These are phyloP conservation scores for Geotrichum reessii DNA, from an alignment of 1,139 yeast genomes.

Conservation along the genomic window DNA sequence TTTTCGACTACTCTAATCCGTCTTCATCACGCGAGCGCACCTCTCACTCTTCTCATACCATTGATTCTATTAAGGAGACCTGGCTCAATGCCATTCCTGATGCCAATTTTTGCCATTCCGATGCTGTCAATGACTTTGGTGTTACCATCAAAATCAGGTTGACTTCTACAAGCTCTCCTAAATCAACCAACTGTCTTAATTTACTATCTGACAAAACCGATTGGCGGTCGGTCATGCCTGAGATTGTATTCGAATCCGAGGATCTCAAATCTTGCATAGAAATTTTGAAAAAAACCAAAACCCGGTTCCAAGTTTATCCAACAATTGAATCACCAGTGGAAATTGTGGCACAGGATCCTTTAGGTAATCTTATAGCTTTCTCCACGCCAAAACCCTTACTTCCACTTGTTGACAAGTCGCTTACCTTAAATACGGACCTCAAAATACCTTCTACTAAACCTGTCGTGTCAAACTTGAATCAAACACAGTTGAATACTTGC, in stretches of 20 bases:
- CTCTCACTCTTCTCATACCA: constrained; percentile 29
- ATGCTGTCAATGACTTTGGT: constrained; percentile 32
- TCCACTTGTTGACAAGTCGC: constrained; percentile 23
- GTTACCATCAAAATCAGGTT: constrained; percentile 35
- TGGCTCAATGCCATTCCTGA: constrained; percentile 30
- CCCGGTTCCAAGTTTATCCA: constrained; percentile 33
- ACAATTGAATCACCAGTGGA: constrained; percentile 36
- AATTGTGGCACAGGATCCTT: constrained; percentile 54
- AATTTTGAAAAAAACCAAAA: constrained; percentile 4
- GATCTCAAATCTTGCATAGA: constrained; percentile 23
- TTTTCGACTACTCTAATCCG: constrained; percentile 36
- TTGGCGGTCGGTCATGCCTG: constrained; percentile 36
- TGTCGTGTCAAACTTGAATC: not conserved
- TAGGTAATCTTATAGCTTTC: constrained; percentile 57
- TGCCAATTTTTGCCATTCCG: constrained; percentile 10
- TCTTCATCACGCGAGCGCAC: constrained; percentile 27
- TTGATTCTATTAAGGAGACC: constrained; percentile 26
- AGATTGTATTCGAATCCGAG: constrained; percentile 33
- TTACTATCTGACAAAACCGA: constrained; percentile 23
- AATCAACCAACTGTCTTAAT: not conserved
- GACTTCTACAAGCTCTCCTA: constrained; percentile 24
- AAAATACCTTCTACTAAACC: not conserved
- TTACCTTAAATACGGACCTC: constrained; percentile 6
- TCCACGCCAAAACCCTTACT: constrained; percentile 38
- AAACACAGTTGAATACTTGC: not conserved